These are phyloP conservation scores for Trichophyton rubrum DNA, from an alignment of 2,329 filamentous ascomycete species.

Conservation along the genomic window DNA sequence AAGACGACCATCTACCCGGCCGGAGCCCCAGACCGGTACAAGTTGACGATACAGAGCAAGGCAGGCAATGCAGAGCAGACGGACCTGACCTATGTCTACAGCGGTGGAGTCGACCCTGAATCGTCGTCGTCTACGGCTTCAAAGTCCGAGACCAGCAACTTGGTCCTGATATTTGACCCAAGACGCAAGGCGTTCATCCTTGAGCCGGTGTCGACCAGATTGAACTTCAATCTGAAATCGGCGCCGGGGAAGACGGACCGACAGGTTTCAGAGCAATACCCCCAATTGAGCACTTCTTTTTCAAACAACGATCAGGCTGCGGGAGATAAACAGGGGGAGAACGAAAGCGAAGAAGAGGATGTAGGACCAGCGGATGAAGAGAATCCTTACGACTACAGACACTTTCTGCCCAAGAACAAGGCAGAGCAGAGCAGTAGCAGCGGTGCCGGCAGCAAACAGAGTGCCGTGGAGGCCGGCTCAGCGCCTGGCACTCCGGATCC, in stretches of 20 bases:
- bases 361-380: conserved; percentile 27
- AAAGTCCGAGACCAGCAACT: conserved; percentile 21
- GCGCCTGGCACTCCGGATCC: conserved; percentile 28
- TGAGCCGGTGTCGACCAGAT: conserved; percentile 66
- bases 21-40: conserved; percentile 23
- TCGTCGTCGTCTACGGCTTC: conserved; percentile 13
- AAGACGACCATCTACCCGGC: conserved; percentile 27
- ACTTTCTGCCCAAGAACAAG: conserved; percentile 35
- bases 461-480: conserved; percentile 14
- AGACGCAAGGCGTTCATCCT: conserved; percentile 64
- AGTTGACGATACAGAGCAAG: conserved; percentile 32
- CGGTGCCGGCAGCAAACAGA: conserved; percentile 16
- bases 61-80: conserved; percentile 28
- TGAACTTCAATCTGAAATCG: conserved; percentile 73
- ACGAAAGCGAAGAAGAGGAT: conserved; percentile 29
- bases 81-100: conserved; percentile 28
- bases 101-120: conserved; percentile 30
- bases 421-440: conserved; percentile 17
- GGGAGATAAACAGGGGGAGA: conserved; percentile 15
- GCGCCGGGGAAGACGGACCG: conserved; percentile 55
- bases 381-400: conserved; percentile 39
- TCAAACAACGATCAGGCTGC: conserved; percentile 22
- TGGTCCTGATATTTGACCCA: conserved; percentile 61
- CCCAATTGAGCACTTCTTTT: conserved; percentile 44
- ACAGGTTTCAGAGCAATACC: conserved; percentile 53